Percentiles rank a stretch among this genome's conserved stretches.
phyloP scores from a whole-genome alignment of 139 green algal genomes.

The Tetradesmus lagerheimii region DNA sequence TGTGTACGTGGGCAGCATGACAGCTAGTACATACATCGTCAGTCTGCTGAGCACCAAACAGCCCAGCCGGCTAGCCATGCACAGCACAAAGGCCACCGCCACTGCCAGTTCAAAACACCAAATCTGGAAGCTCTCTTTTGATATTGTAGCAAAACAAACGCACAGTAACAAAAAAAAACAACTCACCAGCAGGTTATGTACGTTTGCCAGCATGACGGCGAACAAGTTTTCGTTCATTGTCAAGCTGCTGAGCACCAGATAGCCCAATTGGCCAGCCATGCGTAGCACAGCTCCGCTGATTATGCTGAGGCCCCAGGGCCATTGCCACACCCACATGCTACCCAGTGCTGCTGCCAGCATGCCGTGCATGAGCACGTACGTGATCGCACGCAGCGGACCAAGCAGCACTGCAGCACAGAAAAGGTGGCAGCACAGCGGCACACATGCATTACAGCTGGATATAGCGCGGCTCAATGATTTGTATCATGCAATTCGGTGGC shows the following conservation, averaged over 20 bases:
- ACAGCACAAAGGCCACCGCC: constrained; percentile 44
- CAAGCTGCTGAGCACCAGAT: constrained; percentile 71
- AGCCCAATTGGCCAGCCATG: constrained; percentile 71
- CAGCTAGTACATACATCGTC: constrained; percentile 68
- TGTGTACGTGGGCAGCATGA: neutral
- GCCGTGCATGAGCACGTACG: constrained; percentile 85
- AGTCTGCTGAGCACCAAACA: constrained; percentile 73
- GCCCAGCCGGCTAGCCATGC: constrained; percentile 70
- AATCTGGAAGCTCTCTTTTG: too few relatives aligned
- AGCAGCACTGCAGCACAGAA: constrained; percentile 74
- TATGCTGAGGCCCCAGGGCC: constrained; percentile 59
- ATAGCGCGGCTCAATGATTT: too few relatives aligned
- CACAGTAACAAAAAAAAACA: too few relatives aligned
- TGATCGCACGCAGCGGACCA: constrained; percentile 78
- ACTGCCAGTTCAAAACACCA: too few relatives aligned
- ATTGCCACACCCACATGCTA: constrained; percentile 53
- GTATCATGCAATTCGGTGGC: too few relatives aligned
- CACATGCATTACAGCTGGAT: too few relatives aligned
- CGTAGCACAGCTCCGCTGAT: constrained; percentile 53
- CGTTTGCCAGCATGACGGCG: constrained; percentile 75
- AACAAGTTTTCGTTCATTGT: constrained; percentile 89
- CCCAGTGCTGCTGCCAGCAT: constrained; percentile 74
- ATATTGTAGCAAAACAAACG: too few relatives aligned
- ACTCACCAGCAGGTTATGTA: constrained; percentile 80
- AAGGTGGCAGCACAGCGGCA: neutral